Conservation (phyloP, 495 filamentous ascomycete species). For the Cercophora scortea region DNA sequence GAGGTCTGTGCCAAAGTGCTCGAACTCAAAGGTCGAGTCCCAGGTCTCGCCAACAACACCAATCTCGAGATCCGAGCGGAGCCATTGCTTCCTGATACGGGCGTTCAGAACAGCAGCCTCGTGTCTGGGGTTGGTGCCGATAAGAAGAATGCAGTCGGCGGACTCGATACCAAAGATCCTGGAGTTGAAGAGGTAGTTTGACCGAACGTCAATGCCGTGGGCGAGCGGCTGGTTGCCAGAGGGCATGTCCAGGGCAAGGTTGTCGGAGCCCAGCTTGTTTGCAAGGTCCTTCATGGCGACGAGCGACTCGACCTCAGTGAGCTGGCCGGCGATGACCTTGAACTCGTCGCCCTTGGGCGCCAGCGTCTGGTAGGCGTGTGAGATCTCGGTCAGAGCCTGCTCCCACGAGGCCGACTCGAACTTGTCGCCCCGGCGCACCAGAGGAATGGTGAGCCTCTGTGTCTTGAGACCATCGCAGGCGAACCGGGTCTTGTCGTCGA, state of each 20-base stretch:
- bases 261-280: conserved; percentile 93
- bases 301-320: conserved; percentile 83
- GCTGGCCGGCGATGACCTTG: conserved; percentile 86
- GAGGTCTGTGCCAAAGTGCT: conserved; percentile 75
- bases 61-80: conserved; percentile 88
- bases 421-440: conserved; percentile 79
- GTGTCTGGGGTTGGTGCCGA: conserved; percentile 90
- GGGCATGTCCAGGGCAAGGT: conserved; percentile 86
- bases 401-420: conserved; percentile 92
- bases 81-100: conserved; percentile 94
- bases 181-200: conserved; percentile 95
- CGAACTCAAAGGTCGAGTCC: conserved; percentile 86
- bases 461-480: conserved; percentile 96
- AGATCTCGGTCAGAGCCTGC: conserved; percentile 81
- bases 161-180: conserved; percentile 89
- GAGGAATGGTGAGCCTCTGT: conserved; percentile 83
- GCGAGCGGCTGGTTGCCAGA: conserved; percentile 74
- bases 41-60: conserved; percentile 88
- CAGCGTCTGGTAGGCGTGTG: conserved; percentile 63
- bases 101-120: conserved; percentile 94
- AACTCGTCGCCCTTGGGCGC: conserved; percentile 84
- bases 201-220: conserved; percentile 88
- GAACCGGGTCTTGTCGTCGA: conserved; percentile 96
- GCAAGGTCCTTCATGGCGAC: conserved; percentile 95
- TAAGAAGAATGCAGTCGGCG: conserved; percentile 82